Percentiles rank a stretch among this genome's conserved stretches.
These are phyloP conservation scores for Solanum habrochaites DNA, from an alignment of 257 asterid species.

Conservation along the genomic window DNA sequence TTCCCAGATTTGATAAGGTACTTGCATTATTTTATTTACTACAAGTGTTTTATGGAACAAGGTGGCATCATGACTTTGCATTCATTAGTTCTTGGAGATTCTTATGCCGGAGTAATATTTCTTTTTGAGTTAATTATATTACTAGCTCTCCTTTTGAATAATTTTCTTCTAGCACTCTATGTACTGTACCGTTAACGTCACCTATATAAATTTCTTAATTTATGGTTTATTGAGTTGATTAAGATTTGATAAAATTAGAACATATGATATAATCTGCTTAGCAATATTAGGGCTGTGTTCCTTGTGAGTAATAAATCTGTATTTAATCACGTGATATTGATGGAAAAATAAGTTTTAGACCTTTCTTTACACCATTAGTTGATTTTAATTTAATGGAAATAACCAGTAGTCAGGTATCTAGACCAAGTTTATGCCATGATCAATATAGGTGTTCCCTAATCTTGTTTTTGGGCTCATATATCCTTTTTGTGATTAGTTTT, in stretches of 20 bases:
- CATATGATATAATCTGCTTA: background rate
- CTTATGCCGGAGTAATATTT: background rate
- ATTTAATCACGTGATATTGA: background rate
- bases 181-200: background rate
- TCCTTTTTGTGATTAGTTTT: background rate
- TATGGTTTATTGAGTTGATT: background rate
- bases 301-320: background rate
- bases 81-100: background rate
- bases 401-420: background rate
- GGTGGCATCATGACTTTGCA: background rate
- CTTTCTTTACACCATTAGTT: background rate
- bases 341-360: background rate
- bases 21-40: background rate
- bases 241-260: background rate
- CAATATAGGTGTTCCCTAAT: background rate
- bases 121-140: background rate
- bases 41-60: background rate
- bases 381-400: background rate
- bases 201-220: background rate
- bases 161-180: background rate
- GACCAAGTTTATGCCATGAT: conserved; percentile 1
- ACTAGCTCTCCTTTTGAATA: background rate
- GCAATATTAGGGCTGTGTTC: background rate
- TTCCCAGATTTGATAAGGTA: background rate
- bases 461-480: background rate